Conservation (phyloP, 768 basidiomycete genomes). For the Serendipita indica region DNA sequence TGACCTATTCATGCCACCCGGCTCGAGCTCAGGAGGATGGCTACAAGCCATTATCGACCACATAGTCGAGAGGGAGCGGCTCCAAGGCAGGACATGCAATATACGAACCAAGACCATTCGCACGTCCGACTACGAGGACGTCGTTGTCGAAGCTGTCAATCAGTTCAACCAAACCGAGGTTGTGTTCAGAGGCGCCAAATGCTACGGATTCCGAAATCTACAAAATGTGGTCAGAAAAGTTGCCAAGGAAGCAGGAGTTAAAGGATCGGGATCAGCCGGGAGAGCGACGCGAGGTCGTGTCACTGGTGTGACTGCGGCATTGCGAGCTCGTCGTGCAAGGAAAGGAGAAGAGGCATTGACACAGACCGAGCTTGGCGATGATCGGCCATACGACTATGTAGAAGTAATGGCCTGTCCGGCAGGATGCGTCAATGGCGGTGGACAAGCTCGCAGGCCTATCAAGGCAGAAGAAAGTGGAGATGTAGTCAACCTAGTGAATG, state of each 20-base stretch:
- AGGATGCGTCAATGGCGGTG: conserved; percentile 95
- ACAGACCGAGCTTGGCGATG: conserved; percentile 22
- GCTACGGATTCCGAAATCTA: conserved; percentile 93
- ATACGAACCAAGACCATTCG: conserved; percentile 47
- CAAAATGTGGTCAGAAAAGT: conserved; percentile 94
- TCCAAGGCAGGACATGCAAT: conserved; percentile 24
- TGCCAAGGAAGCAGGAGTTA: conserved; percentile 66
- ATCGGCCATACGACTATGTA: conserved; percentile 66
- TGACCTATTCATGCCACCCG: conserved; percentile 60
- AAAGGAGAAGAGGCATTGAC: conserved; percentile 14
- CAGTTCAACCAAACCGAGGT: conserved; percentile 36
- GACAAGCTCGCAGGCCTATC: conserved; percentile 40
- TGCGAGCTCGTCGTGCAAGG: conserved; percentile 6
- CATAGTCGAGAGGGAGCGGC: conserved; percentile 29
- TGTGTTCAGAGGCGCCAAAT: conserved; percentile 85
- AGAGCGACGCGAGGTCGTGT: conserved; percentile 20
- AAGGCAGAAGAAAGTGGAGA: conserved; percentile 17
- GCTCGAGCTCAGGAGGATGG: conserved; percentile 87
- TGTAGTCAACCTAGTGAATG: conserved; percentile 27
- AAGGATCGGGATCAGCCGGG: conserved; percentile 55
- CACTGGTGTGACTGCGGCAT: conserved; percentile 19
- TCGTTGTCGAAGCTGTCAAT: conserved; percentile 29
- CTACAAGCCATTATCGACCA: conserved; percentile 61
- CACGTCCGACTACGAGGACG: conserved; percentile 66
- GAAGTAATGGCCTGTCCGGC: conserved; percentile 99